Base-by-base conservation (phyloP, 2,329 filamentous ascomycete species). In the Penicillium freii region DNA sequence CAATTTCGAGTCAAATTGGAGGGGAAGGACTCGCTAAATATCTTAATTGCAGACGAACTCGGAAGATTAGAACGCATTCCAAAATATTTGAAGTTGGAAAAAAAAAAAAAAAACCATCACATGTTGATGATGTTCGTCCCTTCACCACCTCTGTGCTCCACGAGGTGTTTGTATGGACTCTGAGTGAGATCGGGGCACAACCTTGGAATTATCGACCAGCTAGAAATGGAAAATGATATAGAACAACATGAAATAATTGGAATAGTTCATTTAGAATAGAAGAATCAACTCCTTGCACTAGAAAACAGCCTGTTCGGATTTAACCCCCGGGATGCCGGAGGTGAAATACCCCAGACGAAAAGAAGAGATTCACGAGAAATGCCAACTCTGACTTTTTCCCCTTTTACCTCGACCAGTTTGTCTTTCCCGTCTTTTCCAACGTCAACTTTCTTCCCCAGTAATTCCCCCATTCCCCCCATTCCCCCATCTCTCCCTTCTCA, bases 301-400 rank as follows among this genome's bases (percentile, higher is more conserved):
- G 34, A 36, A 34, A 25, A 34, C 15, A 52, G 3, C 10, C 29
- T 34, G 36, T 33, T 33, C 50, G 50, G 50, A 52, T 45, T 40
- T 52, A 27, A 52, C 50, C 50, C 50, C 50, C 50, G 50, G 42
- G 50, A 33, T 45, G 45, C 50, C 50, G 50, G 39, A 51, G 49
- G 25, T 33, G 49, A 31, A 49, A 54, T 54, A 54, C 51, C 51
- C 51, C 43, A 49, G 51, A 54, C 31, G 33, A 48, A n/a, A n/a
- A 49, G 31, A 7, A 44, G 49, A 54, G 33, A 49, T 25, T 54
- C 43, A 49, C 44, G 42, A 54, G 23, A 49, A 47, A 48, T 25
- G 40, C 39, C 19, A 33, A 51, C 34, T 47, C 45, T 51, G 21
- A 33, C 9, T 27, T 25, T 27, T 36, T 10, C 50, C 21, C 21